phyloP scores from a whole-genome alignment of 106 monocot species.

The Dioscorea dumetorum region DNA sequence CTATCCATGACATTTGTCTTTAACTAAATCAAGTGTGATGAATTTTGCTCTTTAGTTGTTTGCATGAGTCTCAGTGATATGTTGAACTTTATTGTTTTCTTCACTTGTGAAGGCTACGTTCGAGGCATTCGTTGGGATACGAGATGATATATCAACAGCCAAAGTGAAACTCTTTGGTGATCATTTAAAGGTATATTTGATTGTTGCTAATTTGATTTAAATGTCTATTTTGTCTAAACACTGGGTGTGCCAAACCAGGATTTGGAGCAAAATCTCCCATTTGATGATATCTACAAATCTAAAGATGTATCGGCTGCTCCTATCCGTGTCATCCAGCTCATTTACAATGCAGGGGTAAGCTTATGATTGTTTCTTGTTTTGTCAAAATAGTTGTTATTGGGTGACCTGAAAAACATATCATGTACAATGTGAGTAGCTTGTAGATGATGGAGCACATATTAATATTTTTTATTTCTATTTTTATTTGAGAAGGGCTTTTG shows the following conservation, averaged over 20 bases:
- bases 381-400: too few relatives aligned
- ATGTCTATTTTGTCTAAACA: slow-evolving; percentile 2
- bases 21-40: too few relatives aligned
- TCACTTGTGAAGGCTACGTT: slow-evolving; percentile 73
- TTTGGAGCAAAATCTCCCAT: slow-evolving; percentile 85
- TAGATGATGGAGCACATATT: too few relatives aligned
- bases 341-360: slow-evolving; percentile 90
- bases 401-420: too few relatives aligned
- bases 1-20: too few relatives aligned
- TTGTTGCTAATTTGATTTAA: slow-evolving; percentile 1
- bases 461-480: too few relatives aligned
- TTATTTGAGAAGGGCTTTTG: too few relatives aligned
- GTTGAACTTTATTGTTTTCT: slow-evolving; percentile 2
- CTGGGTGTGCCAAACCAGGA: slow-evolving; percentile 29
- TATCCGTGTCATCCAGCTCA: slow-evolving; percentile 84
- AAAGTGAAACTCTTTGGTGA: slow-evolving; percentile 95
- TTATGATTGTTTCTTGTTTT: neutral
- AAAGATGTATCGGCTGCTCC: slow-evolving; percentile 77
- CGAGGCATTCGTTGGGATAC: slow-evolving; percentile 92
- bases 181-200: slow-evolving; percentile 55
- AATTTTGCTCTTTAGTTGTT: too few relatives aligned
- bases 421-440: too few relatives aligned
- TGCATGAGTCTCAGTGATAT: too few relatives aligned
- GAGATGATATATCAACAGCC: slow-evolving; percentile 75
- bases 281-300: slow-evolving; percentile 79